These are phyloP conservation scores for Alternaria incomplexa DNA, from an alignment of 2,329 filamentous ascomycete genomes.

Conservation along the genomic window DNA sequence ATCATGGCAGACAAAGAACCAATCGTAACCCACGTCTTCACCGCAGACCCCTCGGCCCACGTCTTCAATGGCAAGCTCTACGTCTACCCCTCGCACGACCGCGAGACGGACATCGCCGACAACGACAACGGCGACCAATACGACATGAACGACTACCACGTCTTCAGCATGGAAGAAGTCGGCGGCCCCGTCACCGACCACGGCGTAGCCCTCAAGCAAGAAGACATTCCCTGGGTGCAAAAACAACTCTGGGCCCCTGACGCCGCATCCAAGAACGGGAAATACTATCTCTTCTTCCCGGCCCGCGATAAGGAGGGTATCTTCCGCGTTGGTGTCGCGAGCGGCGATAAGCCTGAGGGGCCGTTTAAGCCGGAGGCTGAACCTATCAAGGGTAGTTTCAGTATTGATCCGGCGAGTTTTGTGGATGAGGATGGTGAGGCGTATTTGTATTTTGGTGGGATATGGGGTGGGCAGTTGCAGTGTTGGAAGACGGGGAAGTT, in stretches of 20 bases:
- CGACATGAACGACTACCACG: constrained; percentile 84
- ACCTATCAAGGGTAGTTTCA: constrained; percentile 72
- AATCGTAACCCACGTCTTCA: constrained; percentile 77
- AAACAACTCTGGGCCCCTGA: constrained; percentile 85
- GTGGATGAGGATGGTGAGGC: constrained; percentile 71
- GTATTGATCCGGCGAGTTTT: constrained; percentile 77
- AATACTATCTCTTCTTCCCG: constrained; percentile 80
- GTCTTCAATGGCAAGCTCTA: constrained; percentile 78
- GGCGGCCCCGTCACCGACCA: constrained; percentile 71
- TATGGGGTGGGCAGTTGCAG: constrained; percentile 82
- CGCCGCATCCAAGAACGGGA: constrained; percentile 70
- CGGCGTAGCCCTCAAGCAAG: constrained; percentile 68
- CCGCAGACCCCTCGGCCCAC: constrained; percentile 80
- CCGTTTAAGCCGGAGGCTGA: constrained; percentile 71
- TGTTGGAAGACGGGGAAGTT: constrained; percentile 71
- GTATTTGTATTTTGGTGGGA: constrained; percentile 77
- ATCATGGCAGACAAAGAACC: constrained; percentile 57
- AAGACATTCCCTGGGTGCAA: constrained; percentile 75
- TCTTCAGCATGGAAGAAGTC: constrained; percentile 68
- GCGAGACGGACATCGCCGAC: constrained; percentile 74
- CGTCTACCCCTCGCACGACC: constrained; percentile 82
- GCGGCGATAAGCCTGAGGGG: constrained; percentile 67
- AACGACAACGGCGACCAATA: constrained; percentile 89
- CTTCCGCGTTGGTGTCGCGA: constrained; percentile 78
- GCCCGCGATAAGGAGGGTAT: constrained; percentile 72